Conservation (phyloP, 176 grass and related monocot genomes). For the Cenchrus fungigraminus region DNA sequence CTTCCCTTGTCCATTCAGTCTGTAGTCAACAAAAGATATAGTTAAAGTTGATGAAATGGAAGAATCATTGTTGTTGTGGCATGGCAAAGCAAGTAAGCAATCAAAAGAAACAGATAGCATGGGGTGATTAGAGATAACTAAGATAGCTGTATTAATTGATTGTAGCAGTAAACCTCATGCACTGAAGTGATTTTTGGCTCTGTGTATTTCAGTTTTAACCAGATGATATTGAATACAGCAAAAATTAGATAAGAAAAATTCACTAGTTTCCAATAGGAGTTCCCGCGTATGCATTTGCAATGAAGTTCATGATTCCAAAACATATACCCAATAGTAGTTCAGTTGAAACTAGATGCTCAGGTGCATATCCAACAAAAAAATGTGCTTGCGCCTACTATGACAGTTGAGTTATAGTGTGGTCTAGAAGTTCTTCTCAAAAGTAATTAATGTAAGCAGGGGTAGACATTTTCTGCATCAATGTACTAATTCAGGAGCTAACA, state of each 20-base stretch:
- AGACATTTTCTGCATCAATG: background rate
- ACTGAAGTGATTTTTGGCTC: background rate
- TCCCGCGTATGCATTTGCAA: background rate
- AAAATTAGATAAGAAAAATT: background rate
- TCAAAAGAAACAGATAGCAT: background rate
- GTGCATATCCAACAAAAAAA: background rate
- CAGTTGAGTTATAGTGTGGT: background rate
- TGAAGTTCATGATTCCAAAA: background rate
- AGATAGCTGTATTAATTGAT: background rate
- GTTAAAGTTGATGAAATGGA: slow-evolving; percentile 6
- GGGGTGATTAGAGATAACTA: background rate
- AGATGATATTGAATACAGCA: background rate
- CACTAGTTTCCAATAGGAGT: background rate
- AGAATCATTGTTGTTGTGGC: background rate
- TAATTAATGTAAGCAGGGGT: background rate
- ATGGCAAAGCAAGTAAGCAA: slow-evolving; percentile 19
- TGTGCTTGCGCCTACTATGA: background rate
- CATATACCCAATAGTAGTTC: background rate
- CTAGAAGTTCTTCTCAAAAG: background rate
- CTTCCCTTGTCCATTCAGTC: slow-evolving; percentile 99
- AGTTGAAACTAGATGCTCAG: background rate
- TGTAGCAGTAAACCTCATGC: background rate
- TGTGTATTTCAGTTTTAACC: background rate
- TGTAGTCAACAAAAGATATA: slow-evolving; percentile 46
- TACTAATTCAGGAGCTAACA: background rate